Conservation (phyloP, 2,329 filamentous ascomycete species). For the Elsinoe necatrix region DNA sequence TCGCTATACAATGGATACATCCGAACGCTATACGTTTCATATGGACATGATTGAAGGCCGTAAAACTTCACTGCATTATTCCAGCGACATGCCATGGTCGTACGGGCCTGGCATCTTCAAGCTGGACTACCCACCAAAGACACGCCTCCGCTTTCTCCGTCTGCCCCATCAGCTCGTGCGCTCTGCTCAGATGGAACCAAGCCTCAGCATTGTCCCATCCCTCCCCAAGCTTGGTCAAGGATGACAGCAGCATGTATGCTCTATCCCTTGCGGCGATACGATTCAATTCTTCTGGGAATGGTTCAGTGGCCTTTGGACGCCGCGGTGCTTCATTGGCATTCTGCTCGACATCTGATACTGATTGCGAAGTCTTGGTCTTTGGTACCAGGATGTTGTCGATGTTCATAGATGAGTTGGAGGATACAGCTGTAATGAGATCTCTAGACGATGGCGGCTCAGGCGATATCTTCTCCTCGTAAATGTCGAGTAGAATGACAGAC, state of each 20-base stretch:
- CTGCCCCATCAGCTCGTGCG: conserved; percentile 81
- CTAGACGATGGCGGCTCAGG: conserved; percentile 39
- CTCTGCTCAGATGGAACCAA: conserved; percentile 80
- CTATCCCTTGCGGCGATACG: conserved; percentile 83
- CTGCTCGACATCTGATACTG: not conserved
- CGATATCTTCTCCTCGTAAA: conserved; percentile 58
- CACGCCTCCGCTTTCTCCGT: conserved; percentile 82
- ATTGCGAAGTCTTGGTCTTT: not conserved
- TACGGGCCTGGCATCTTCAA: conserved; percentile 76
- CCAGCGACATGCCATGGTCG: conserved; percentile 61
- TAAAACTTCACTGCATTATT: not conserved
- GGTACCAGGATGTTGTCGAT: conserved; percentile 6
- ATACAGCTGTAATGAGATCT: conserved; percentile 4
- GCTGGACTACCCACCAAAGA: conserved; percentile 94
- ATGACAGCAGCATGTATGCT: conserved; percentile 73
- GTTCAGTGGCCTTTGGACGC: conserved; percentile 10
- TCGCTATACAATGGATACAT: conserved; percentile 3
- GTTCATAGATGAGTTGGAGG: conserved; percentile 17
- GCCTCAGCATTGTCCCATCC: conserved; percentile 92
- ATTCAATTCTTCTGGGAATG: conserved; percentile 62
- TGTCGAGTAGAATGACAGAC: conserved; percentile 76
- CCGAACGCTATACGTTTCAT: not conserved
- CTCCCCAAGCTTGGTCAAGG: conserved; percentile 69
- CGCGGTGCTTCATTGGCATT: not conserved
- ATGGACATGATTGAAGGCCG: not conserved